phyloP scores from a whole-genome alignment of 192 early-diverging fungal species.

The Linnemannia zychae region DNA sequence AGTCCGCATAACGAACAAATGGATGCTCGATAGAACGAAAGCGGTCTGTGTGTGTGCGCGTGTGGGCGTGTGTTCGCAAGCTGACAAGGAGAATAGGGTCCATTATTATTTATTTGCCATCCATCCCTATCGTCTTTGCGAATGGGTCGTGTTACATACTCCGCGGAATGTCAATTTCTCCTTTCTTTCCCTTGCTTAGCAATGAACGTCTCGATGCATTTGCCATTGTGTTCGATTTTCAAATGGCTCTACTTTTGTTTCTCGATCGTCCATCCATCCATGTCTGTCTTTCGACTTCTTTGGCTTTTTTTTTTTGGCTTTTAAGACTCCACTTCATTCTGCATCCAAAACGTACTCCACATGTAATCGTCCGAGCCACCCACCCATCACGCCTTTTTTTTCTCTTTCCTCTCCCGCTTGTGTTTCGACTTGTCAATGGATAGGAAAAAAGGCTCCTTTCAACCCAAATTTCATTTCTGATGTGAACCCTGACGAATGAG shows the following conservation, averaged over 20 bases:
- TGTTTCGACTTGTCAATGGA: too few relatives aligned
- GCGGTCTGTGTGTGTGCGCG: too few relatives aligned
- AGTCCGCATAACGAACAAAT: too few relatives aligned
- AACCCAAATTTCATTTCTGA: not conserved
- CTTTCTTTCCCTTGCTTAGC: not conserved
- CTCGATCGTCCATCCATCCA: slow-evolving; percentile 1
- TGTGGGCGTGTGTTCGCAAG: too few relatives aligned
- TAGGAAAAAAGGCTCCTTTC: not conserved
- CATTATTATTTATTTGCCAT: not conserved
- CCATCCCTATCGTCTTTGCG: not conserved
- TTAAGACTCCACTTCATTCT: not conserved
- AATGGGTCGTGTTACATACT: not conserved
- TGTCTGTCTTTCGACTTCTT: not conserved
- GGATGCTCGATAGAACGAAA: too few relatives aligned
- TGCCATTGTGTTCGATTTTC: not conserved
- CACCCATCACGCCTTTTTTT: not conserved
- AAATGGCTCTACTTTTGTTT: not conserved
- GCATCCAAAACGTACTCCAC: not conserved
- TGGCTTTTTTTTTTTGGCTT: not conserved
- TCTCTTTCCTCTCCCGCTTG: not conserved
- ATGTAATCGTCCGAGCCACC: not conserved
- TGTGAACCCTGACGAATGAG: slow-evolving; percentile 37
- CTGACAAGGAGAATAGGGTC: not conserved
- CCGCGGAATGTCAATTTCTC: not conserved
- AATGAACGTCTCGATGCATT: not conserved